Conservation (phyloP, 768 basidiomycete species). For the Trametes coccinea region DNA sequence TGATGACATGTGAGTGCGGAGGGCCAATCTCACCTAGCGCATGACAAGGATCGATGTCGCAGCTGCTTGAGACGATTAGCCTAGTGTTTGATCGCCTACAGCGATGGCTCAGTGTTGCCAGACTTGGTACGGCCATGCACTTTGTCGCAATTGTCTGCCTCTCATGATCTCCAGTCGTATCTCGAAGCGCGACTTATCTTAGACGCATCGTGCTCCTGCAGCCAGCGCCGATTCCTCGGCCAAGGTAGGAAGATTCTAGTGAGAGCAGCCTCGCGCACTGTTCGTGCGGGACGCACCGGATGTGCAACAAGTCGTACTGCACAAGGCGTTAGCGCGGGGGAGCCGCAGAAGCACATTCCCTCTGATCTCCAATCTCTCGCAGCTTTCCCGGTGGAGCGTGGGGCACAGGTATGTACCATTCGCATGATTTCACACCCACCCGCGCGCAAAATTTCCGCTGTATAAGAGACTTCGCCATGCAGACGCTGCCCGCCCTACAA, state of each 20-base stretch:
- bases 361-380: slow-evolving; percentile 18
- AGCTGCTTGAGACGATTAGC: neutral
- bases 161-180: neutral
- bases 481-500: neutral
- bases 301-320: neutral
- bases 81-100: neutral
- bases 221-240: neutral
- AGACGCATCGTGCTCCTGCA: neutral
- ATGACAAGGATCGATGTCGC: too few species aligned
- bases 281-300: neutral
- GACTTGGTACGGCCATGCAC: neutral
- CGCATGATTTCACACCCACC: slow-evolving; percentile 14
- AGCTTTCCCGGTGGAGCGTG: slow-evolving; percentile 13
- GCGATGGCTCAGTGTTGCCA: neutral
- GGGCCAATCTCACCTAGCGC: too few species aligned
- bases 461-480: neutral
- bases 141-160: neutral
- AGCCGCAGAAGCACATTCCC: slow-evolving; percentile 7
- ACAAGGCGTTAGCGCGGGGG: slow-evolving; percentile 1
- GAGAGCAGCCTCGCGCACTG: neutral
- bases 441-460: slow-evolving; percentile 4
- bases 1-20: too few species aligned
- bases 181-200: neutral
- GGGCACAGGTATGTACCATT: slow-evolving; percentile 15
- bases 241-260: slow-evolving; percentile 4